Base-by-base conservation (phyloP, 148 eudicot species). In the Amaranthus cruentus region DNA sequence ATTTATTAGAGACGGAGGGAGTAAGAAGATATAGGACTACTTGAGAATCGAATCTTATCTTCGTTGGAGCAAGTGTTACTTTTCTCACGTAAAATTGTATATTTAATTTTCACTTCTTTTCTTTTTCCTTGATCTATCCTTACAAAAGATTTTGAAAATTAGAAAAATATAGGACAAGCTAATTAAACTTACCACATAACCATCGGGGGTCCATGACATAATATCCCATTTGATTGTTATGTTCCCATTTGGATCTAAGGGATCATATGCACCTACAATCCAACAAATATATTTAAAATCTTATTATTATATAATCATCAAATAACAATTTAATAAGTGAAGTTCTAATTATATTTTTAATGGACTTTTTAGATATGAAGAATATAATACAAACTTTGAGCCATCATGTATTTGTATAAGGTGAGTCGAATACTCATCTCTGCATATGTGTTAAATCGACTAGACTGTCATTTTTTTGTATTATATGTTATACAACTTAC, bases 211-310 rank as follows among this genome's bases (percentile, higher is more conserved):
- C 98, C 98, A 93, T 18, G 93, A 85, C 82, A 90, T 83, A 55
- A 93, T 58, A 72, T 93, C 98, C 96, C 96, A 93, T 83, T 87
- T 90, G 76, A 93, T 84, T 28, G 98, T 90, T 65, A 93, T 76
- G 76, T 93, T 93, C 28, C 96, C 98, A 15, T 68, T 90, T n/a
- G 96, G 98, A 85, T 93, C 98, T 80, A 93, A 82, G 4, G 98
- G 90, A 87, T 93, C 96, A 84, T 83, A 93, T 38, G 94, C 91
- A 73, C 59, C 96, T 90, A 79, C 74, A 85, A 62, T 8, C 47
- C 46, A 46, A 53, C 58, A 14, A 28, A 61, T 2, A 10, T 4
- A 52, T 38, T 7, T 5, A 75, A 47, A 48, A 3, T 46, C 6
- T 6, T 46, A 18, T 8, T 57, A 57, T 0, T 14, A 57, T 4